A percentile compares a stretch with the other conserved stretches of the same genome.
Evolutionary conservation across 192 early-diverging fungal species (phyloP).

Genomic region (Backusella morwellensis): DNA sequence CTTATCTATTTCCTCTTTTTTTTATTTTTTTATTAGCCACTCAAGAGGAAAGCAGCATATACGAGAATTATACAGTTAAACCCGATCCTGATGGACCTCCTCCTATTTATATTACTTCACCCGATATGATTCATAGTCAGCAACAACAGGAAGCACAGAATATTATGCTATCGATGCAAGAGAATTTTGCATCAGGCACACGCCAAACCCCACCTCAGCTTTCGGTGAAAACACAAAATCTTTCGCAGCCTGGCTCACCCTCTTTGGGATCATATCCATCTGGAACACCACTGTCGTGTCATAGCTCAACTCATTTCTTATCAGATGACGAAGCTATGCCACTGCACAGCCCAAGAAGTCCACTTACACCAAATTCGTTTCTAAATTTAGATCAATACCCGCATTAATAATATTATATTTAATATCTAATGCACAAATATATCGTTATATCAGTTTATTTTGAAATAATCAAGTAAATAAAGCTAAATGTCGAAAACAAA

Average conservation of each 20-base stretch:
- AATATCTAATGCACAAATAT: not conserved
- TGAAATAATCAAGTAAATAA: not conserved
- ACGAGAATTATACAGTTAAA: not conserved
- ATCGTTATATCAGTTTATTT: not conserved
- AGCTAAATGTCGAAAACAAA: not conserved
- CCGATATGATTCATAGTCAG: constrained; percentile 30
- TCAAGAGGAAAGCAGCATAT: not conserved
- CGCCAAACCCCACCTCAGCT: constrained; percentile 1
- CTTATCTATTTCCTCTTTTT: not conserved
- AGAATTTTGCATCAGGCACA: not conserved
- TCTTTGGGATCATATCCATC: constrained; percentile 44
- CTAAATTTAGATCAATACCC: constrained; percentile 4
- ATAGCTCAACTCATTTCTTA: not conserved
- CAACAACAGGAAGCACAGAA: constrained; percentile 34
- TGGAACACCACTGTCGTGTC: constrained; percentile 42
- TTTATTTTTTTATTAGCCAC: not conserved
- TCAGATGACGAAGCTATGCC: not conserved
- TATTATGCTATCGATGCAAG: constrained; percentile 8
- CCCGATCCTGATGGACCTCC: constrained; percentile 30
- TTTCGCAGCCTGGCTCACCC: constrained; percentile 4
- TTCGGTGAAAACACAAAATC: constrained; percentile 31
- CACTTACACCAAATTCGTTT: constrained; percentile 7
- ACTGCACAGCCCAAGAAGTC: constrained; percentile 10
- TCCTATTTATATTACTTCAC: constrained; percentile 55
- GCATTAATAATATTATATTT: not conserved